phyloP scores from a whole-genome alignment of 1,284 basidiomycete genomes.

The Ceratobasidium theobromae region DNA sequence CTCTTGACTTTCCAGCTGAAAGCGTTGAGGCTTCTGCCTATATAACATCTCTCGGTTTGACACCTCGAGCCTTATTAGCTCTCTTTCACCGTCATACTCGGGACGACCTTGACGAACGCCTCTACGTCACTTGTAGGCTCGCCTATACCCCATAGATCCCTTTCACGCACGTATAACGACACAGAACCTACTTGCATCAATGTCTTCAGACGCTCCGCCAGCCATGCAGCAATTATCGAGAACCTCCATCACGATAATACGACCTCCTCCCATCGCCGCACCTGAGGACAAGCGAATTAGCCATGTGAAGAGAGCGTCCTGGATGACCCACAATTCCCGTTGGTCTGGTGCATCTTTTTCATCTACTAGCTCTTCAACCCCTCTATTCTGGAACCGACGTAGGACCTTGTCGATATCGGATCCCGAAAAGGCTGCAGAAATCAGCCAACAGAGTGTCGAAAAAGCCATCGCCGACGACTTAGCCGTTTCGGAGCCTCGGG shows the following conservation, averaged over 20 bases:
- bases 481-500: slow-evolving; percentile 6
- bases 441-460: slow-evolving; percentile 26
- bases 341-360: slow-evolving; percentile 28
- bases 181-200: background rate
- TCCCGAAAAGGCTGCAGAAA: slow-evolving; percentile 24
- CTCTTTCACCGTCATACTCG: background rate
- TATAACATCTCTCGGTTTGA: background rate
- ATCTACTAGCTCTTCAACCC: slow-evolving; percentile 6
- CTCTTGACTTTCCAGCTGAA: background rate
- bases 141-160: background rate
- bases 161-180: background rate
- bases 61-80: background rate
- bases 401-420: slow-evolving; percentile 17
- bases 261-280: background rate
- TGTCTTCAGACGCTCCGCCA: background rate
- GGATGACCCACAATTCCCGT: slow-evolving; percentile 18
- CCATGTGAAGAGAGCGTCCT: slow-evolving; percentile 23
- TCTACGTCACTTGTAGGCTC: background rate
- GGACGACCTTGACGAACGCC: slow-evolving; percentile 25
- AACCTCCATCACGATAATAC: slow-evolving; percentile 1
- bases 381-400: slow-evolving; percentile 7
- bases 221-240: slow-evolving; percentile 15
- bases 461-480: slow-evolving; percentile 23
- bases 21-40: background rate
- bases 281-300: slow-evolving; percentile 9